phyloP scores from a whole-genome alignment of 2,329 filamentous ascomycete species.

The Paracoccidioides brasiliensis region DNA sequence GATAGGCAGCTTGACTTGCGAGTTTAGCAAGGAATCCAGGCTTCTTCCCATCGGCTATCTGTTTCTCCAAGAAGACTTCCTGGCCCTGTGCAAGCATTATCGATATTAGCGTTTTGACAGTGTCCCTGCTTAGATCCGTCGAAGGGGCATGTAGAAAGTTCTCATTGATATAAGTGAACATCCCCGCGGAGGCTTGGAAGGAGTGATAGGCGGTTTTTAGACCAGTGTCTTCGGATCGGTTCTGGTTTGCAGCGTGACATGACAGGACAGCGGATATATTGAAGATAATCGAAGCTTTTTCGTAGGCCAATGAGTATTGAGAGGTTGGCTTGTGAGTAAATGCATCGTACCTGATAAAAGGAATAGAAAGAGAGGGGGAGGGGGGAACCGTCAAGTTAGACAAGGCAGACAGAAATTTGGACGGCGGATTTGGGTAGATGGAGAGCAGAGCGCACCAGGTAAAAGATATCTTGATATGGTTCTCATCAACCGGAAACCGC shows the following conservation, averaged over 20 bases:
- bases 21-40: constrained; percentile 82
- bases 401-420: no score
- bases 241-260: constrained; percentile 87
- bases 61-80: constrained; percentile 95
- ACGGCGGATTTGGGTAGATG: not conserved
- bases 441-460: constrained; percentile 56
- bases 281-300: constrained; percentile 98
- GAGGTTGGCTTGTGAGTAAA: constrained; percentile 97
- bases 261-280: constrained; percentile 96
- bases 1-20: constrained; percentile 74
- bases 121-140: constrained; percentile 88
- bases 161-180: constrained; percentile 99
- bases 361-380: no score
- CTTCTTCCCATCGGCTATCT: constrained; percentile 86
- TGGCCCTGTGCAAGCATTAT: constrained; percentile 93
- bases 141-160: constrained; percentile 97
- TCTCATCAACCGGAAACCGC: constrained; percentile 92
- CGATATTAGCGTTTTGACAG: constrained; percentile 84
- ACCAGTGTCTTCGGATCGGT: constrained; percentile 78
- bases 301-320: constrained; percentile 91
- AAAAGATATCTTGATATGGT: constrained; percentile 97
- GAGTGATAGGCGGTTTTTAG: constrained; percentile 96
- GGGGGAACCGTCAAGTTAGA: no score
- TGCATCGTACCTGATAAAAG: constrained; percentile 71
- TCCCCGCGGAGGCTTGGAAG: constrained; percentile 93